Percentiles rank a stretch among this genome's conserved stretches.
phyloP scores from a whole-genome alignment of 2,329 filamentous ascomycete genomes.

The Paramyrothecium sp. region DNA sequence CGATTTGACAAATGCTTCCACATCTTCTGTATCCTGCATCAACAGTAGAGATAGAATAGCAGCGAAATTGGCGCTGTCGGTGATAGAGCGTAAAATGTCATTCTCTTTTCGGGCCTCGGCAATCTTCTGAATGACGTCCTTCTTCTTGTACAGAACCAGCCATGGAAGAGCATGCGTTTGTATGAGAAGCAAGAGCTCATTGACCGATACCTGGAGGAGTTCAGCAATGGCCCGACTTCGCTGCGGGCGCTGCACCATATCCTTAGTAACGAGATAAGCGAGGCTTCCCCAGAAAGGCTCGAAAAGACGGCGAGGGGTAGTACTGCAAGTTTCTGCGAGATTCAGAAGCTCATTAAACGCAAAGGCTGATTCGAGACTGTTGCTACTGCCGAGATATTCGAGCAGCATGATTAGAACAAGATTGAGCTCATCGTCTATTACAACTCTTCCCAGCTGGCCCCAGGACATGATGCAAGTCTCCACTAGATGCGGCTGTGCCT shows the following conservation, averaged over 20 bases:
- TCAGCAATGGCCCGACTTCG: constrained; percentile 79
- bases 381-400: constrained; percentile 82
- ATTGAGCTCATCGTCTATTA: constrained; percentile 80
- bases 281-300: constrained; percentile 87
- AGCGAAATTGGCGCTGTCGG: constrained; percentile 56
- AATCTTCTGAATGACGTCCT: constrained; percentile 77
- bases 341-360: constrained; percentile 80
- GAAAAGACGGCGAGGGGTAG: constrained; percentile 68
- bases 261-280: constrained; percentile 78
- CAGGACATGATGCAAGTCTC: constrained; percentile 86
- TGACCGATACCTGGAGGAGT: constrained; percentile 71
- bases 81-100: constrained; percentile 55
- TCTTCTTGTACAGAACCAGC: constrained; percentile 75
- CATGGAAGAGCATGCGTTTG: constrained; percentile 83
- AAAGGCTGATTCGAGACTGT: constrained; percentile 74
- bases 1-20: constrained; percentile 66
- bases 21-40: constrained; percentile 53
- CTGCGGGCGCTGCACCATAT: constrained; percentile 77
- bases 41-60: constrained; percentile 59
- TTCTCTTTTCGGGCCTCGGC: constrained; percentile 72
- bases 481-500: constrained; percentile 64
- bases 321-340: constrained; percentile 63
- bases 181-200: constrained; percentile 71
- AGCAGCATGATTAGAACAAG: constrained; percentile 80
- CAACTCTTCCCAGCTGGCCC: constrained; percentile 77